Percentiles rank a stretch among this genome's conserved stretches.
phyloP scores from a whole-genome alignment of 1,284 basidiomycete species.

The Lentinula novae-zelandiae region DNA sequence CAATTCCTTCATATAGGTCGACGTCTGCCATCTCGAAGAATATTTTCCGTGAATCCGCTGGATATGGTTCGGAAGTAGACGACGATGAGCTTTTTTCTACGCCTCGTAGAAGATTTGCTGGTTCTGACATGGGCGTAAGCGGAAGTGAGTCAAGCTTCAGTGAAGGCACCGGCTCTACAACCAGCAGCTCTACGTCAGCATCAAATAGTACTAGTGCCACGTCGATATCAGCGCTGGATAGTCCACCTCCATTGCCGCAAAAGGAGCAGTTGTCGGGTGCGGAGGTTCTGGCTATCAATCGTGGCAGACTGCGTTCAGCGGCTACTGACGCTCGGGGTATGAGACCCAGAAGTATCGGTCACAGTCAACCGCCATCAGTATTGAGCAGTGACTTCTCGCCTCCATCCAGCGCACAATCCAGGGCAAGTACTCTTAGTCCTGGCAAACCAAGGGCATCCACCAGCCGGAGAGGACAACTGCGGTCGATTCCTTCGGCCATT shows the following conservation, averaged over 20 bases:
- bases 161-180: neutral
- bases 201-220: slow-evolving; percentile 5
- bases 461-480: neutral
- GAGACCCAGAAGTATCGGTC: neutral
- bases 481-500: neutral
- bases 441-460: neutral
- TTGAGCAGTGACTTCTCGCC: neutral
- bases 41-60: neutral
- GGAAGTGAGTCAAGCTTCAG: slow-evolving; percentile 4
- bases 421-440: neutral
- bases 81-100: slow-evolving; percentile 4
- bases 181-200: slow-evolving; percentile 4
- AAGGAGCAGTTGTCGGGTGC: neutral
- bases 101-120: slow-evolving; percentile 1
- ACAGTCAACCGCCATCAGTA: neutral
- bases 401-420: neutral
- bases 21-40: neutral
- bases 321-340: neutral
- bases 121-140: neutral
- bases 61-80: slow-evolving; percentile 1
- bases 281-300: slow-evolving; percentile 1
- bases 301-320: slow-evolving; percentile 2
- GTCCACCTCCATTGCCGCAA: neutral
- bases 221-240: neutral
- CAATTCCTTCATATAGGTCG: neutral